Percentiles rank a stretch among this genome's conserved stretches.
phyloP scores from a whole-genome alignment of 148 eudicot genomes.

The Suaeda aralocaspica region DNA sequence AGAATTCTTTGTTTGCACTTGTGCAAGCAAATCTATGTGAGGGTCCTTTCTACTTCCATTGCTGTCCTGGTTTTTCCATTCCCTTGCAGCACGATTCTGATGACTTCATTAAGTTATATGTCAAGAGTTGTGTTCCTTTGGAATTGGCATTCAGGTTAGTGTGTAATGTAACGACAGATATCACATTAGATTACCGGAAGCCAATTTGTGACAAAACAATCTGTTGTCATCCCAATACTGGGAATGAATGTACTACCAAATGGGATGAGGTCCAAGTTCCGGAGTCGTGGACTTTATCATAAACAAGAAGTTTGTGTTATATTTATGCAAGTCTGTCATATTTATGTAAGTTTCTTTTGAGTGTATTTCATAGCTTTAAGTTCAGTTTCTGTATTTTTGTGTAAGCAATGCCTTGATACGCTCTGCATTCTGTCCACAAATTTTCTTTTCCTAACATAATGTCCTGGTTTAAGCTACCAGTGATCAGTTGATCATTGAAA shows the following conservation, averaged over 20 bases:
- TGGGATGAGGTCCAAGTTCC: constrained; percentile 20
- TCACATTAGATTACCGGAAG: not conserved
- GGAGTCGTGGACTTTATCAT: not conserved
- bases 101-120: not conserved
- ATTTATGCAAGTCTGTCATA: too few relatives aligned
- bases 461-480: too few relatives aligned
- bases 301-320: too few relatives aligned
- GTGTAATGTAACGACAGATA: not conserved
- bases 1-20: not conserved
- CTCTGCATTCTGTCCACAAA: too few relatives aligned
- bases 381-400: too few relatives aligned
- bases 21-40: constrained; percentile 1
- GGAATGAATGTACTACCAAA: not conserved
- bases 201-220: not conserved
- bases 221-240: not conserved
- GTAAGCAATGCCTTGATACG: too few relatives aligned
- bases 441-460: too few relatives aligned
- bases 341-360: too few relatives aligned
- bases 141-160: constrained; percentile 6
- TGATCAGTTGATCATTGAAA: too few relatives aligned
- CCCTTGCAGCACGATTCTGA: not conserved
- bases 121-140: not conserved
- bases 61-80: not conserved
- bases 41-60: not conserved
- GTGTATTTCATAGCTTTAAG: too few relatives aligned